Percentiles rank a stretch among this genome's conserved stretches.
phyloP scores from a whole-genome alignment of 1,284 basidiomycete genomes.

The Ustilago hordei region DNA sequence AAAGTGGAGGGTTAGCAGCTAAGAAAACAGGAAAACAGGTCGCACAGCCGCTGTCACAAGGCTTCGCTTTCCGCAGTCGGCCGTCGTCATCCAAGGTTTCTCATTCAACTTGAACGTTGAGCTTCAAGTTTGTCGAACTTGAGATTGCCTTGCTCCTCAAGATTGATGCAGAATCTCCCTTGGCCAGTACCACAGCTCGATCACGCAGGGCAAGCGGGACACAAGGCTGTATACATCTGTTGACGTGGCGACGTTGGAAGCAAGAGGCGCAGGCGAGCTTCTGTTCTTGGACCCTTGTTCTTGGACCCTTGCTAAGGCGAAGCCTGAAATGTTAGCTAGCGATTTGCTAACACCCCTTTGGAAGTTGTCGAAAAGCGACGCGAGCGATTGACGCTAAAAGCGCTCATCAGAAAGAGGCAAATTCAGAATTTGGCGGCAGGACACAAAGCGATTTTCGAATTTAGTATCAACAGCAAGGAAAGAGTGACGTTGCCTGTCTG shows the following conservation, averaged over 20 bases:
- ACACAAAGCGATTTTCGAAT: constrained; percentile 1
- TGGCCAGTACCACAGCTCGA: too few relatives aligned
- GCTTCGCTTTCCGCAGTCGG: constrained; percentile 6
- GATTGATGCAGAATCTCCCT: too few relatives aligned
- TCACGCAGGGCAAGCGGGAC: too few relatives aligned
- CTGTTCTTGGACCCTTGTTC: constrained; percentile 1
- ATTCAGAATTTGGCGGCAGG: constrained; percentile 7
- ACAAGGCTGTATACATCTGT: not conserved
- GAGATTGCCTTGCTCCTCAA: not conserved
- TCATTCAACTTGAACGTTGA: not conserved
- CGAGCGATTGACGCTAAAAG: constrained; percentile 8
- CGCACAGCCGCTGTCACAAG: not conserved
- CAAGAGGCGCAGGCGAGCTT: constrained; percentile 4
- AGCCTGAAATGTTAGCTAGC: not conserved
- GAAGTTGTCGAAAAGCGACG: constrained; percentile 1
- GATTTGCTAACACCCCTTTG: not conserved
- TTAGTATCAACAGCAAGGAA: not conserved
- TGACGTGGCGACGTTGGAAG: constrained; percentile 1
- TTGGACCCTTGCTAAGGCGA: not conserved
- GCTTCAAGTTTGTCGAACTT: not conserved
- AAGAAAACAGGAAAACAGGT: not conserved
- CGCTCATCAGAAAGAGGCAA: not conserved
- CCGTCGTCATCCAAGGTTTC: too few relatives aligned
- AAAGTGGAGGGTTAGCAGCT: constrained; percentile 11
- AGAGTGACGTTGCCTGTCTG: not conserved